These are phyloP conservation scores for Hypomyces rosellus DNA, from an alignment of 2,329 filamentous ascomycete genomes.

Conservation along the genomic window DNA sequence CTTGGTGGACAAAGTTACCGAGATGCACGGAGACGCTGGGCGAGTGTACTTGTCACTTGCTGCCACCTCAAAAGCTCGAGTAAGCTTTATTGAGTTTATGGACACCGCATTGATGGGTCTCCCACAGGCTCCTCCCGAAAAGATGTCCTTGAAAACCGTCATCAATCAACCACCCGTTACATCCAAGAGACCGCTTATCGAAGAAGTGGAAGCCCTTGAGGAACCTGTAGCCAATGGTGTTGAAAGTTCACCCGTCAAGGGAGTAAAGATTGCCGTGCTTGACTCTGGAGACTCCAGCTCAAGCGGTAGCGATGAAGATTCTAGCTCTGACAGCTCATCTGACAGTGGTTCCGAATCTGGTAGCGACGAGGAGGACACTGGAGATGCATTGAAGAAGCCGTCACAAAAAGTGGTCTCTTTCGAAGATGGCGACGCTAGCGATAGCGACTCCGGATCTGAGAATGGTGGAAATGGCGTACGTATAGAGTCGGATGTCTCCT, in stretches of 20 bases:
- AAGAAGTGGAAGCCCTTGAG: slow-evolving; percentile 9
- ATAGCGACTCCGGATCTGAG: slow-evolving; percentile 8
- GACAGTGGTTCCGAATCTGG: slow-evolving; percentile 7
- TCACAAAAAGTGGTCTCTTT: slow-evolving; percentile 1
- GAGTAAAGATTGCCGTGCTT: neutral
- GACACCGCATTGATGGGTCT: slow-evolving; percentile 20
- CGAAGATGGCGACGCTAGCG: neutral
- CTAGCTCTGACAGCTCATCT: slow-evolving; percentile 11
- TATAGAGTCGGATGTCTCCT: neutral
- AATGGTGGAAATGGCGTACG: slow-evolving; percentile 1
- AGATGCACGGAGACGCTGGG: slow-evolving; percentile 28
- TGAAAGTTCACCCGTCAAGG: neutral
- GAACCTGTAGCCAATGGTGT: neutral
- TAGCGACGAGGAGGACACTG: neutral
- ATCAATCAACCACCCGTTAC: slow-evolving; percentile 1
- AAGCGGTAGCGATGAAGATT: slow-evolving; percentile 14
- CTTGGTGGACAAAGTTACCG: slow-evolving; percentile 23
- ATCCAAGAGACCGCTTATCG: slow-evolving; percentile 23
- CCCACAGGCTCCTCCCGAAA: slow-evolving; percentile 3
- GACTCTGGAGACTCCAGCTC: slow-evolving; percentile 1
- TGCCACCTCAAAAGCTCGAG: slow-evolving; percentile 24
- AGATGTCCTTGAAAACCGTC: slow-evolving; percentile 1
- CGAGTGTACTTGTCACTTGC: slow-evolving; percentile 32
- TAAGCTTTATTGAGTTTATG: slow-evolving; percentile 28
- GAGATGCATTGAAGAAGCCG: neutral